These are phyloP conservation scores for Pythium coloratum DNA, from an alignment of 352 stramenopile genomes.

Conservation along the genomic window DNA sequence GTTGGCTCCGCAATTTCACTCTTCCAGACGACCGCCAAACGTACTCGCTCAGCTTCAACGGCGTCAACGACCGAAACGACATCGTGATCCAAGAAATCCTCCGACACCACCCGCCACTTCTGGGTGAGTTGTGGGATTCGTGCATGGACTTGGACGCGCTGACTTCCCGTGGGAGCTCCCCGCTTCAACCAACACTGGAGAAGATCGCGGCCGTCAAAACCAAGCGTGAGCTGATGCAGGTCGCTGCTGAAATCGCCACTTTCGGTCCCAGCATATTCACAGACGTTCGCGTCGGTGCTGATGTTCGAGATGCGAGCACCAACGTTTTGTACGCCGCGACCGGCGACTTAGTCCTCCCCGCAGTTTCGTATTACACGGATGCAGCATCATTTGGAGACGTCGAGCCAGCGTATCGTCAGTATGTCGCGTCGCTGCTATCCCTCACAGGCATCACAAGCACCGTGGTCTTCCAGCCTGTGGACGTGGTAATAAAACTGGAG, in stretches of 20 bases:
- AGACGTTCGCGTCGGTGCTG: slow-evolving; percentile 40
- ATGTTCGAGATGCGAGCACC: slow-evolving; percentile 69
- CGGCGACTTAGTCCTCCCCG: slow-evolving; percentile 70
- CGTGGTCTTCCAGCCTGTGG: slow-evolving; percentile 1
- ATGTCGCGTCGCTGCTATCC: slow-evolving; percentile 40
- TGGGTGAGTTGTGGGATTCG: slow-evolving; percentile 28
- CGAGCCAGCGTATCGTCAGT: slow-evolving; percentile 36
- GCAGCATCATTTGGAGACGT: slow-evolving; percentile 37
- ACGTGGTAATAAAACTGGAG: slow-evolving; percentile 67
- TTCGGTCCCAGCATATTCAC: slow-evolving; percentile 65
- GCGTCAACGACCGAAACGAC: slow-evolving; percentile 26
- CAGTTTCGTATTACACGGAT: slow-evolving; percentile 88
- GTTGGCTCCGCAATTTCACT: slow-evolving; percentile 25
- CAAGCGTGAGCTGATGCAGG: slow-evolving; percentile 19
- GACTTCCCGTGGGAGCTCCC: not conserved
- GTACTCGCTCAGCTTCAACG: slow-evolving; percentile 20
- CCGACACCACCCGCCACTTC: slow-evolving; percentile 26
- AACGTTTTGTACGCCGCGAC: slow-evolving; percentile 57
- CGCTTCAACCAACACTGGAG: slow-evolving; percentile 2
- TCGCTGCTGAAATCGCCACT: slow-evolving; percentile 20
- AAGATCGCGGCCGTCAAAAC: not conserved
- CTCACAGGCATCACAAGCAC: slow-evolving; percentile 25
- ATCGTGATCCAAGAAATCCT: slow-evolving; percentile 23
- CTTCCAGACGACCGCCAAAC: slow-evolving; percentile 20
- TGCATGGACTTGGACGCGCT: not conserved